Conservation (phyloP, 2,329 filamentous ascomycete species). For the Microascus cirrosus region DNA sequence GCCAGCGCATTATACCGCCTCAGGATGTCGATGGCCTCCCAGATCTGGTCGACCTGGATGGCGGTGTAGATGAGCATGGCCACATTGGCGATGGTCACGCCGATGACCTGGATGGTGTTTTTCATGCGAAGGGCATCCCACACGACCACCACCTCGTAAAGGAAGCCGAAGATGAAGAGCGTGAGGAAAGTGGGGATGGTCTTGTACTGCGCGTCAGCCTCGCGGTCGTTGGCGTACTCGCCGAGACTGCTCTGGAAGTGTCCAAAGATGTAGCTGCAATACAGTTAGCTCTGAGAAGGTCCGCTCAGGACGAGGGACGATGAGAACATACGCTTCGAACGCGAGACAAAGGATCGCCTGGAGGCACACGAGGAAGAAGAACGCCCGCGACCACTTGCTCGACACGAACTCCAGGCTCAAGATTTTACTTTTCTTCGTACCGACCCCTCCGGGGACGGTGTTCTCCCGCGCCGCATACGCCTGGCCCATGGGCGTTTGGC, state of each 20-base stretch:
- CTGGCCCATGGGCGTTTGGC: constrained; percentile 19
- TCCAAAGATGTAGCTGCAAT: constrained; percentile 71
- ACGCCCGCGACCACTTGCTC: constrained; percentile 80
- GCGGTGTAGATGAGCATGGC: constrained; percentile 87
- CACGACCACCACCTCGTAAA: constrained; percentile 81
- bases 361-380: constrained; percentile 60
- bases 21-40: constrained; percentile 55
- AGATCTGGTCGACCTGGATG: constrained; percentile 86
- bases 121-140: constrained; percentile 91
- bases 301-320: background rate
- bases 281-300: background rate
- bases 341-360: constrained; percentile 74
- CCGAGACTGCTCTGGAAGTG: constrained; percentile 61
- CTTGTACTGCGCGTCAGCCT: constrained; percentile 35
- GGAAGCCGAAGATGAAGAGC: constrained; percentile 92
- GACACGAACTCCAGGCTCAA: constrained; percentile 59
- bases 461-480: constrained; percentile 9
- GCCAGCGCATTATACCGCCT: constrained; percentile 20
- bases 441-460: constrained; percentile 18
- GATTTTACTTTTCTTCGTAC: constrained; percentile 17
- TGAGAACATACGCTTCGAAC: constrained; percentile 66
- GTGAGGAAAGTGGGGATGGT: constrained; percentile 92
- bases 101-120: constrained; percentile 98
- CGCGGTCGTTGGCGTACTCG: constrained; percentile 20
- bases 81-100: constrained; percentile 83